Evolutionary conservation across 2,329 filamentous ascomycete species (phyloP).

Genomic region (Albifimbria verrucaria): DNA sequence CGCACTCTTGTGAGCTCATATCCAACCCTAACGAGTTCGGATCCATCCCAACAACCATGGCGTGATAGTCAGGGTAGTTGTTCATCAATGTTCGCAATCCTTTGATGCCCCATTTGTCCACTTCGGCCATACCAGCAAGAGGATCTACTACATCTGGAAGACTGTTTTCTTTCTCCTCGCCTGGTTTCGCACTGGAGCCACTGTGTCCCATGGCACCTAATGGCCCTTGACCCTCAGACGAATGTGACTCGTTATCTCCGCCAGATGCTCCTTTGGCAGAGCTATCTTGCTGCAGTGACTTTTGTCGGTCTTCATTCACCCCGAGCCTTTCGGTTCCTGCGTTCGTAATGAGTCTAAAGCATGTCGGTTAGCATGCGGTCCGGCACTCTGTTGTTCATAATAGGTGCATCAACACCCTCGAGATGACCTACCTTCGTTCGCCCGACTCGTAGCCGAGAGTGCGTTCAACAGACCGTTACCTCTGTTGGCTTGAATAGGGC

Average conservation of each 20-base stretch:
- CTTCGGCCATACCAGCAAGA: conserved; percentile 57
- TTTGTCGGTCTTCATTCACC: conserved; percentile 46
- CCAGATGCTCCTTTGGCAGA: conserved; percentile 24
- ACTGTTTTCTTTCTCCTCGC: conserved; percentile 39
- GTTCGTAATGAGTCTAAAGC: conserved; percentile 31
- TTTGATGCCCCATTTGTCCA: conserved; percentile 64
- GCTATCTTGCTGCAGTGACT: conserved; percentile 19
- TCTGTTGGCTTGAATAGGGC: conserved; percentile 37
- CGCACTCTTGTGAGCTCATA: conserved; percentile 55
- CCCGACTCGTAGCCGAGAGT: conserved; percentile 55
- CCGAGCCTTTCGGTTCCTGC: conserved; percentile 40
- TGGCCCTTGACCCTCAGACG: conserved; percentile 34
- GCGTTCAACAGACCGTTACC: conserved; percentile 63
- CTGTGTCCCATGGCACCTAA: conserved; percentile 48
- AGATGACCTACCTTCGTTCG: conserved; percentile 47
- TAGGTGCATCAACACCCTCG: conserved; percentile 33
- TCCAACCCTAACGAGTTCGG: conserved; percentile 56
- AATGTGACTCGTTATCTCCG: conserved; percentile 38
- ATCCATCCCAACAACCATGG: conserved; percentile 58
- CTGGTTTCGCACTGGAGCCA: conserved; percentile 32
- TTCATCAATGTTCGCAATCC: conserved; percentile 62
- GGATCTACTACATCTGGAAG: conserved; percentile 50
- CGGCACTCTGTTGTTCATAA: background rate
- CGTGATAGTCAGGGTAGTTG: conserved; percentile 60
- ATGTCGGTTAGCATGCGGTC: conserved; percentile 14